Base-by-base conservation (phyloP, 257 asterid genomes). In the Solanum sejunctum region DNA sequence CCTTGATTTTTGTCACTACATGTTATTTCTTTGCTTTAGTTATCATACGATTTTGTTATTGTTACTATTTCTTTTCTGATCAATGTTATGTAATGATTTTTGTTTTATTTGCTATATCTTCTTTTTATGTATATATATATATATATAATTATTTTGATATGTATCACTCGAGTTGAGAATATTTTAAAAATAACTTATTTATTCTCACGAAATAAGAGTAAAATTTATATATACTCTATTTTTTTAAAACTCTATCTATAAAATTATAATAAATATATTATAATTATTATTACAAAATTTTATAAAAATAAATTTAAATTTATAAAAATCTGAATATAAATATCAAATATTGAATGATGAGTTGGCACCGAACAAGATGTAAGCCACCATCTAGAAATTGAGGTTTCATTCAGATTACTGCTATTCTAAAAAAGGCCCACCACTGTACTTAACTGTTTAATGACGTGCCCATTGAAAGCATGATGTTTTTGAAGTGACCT, bases 401-500 rank as follows among this genome's bases (percentile, higher is more conserved):
- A 51, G 63, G 61, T 77, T 51, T 77, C 61, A 49, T 77, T 77
- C 15, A 49, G 41, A 73, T 45, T 71, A 49, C 47, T 43, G 43
- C 23, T 41, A 11, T 32, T 32, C 36, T 32, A 26, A 43, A 78
- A 75, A 21, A 66, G 81, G 45, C 87, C 87, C 87, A 49, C 71
- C 10, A 11, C 58, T 70, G 84, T 84, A 84, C 83, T 84, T 58
- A 39, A 66, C 89, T 70, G 26, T 83, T 73, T n/a, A 7, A 39
- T 85, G 91, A 83, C 87, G 83, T 79, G 78, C 79, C 77, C 8
- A 75, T 49, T 51, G 36, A 84, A 61, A 83, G 26, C 47, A 66
- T 70, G 88, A 81, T 84, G 13, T 82, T 82, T 63, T 85, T 85
- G 91, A 88, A 86, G 84, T 72, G 23, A 52, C 83, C 83, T 60